phyloP scores from a whole-genome alignment of 148 eudicot genomes.

The Rhododendron kiyosumense region DNA sequence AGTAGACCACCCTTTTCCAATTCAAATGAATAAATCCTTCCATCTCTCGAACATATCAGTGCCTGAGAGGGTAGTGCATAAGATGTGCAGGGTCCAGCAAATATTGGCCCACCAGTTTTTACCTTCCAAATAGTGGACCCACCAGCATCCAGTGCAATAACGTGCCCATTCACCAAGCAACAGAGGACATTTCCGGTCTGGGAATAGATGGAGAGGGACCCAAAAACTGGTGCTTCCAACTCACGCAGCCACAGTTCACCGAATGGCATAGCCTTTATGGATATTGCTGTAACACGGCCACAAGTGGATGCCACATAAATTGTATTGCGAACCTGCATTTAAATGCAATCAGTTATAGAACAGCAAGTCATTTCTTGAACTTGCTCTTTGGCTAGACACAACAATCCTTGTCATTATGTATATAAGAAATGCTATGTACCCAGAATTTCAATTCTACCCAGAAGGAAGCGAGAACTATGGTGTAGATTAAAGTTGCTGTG shows the following conservation, averaged over 20 bases:
- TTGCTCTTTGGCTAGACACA: neutral
- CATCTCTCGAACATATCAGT: conserved; percentile 74
- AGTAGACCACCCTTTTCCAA: conserved; percentile 47
- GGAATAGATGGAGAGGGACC: conserved; percentile 55
- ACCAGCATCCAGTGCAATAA: conserved; percentile 42
- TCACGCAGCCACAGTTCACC: conserved; percentile 58
- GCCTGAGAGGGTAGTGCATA: conserved; percentile 43
- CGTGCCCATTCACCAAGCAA: conserved; percentile 74
- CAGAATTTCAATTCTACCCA: neutral
- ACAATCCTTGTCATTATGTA: neutral
- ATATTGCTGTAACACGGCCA: conserved; percentile 73
- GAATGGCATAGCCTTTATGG: conserved; percentile 43
- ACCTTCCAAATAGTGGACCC: conserved; percentile 69
- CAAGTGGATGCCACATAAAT: conserved; percentile 73
- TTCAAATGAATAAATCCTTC: conserved; percentile 62
- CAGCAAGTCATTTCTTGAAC: neutral
- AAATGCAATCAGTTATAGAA: neutral
- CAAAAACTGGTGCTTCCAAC: conserved; percentile 74
- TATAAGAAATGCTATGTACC: neutral
- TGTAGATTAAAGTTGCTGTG: neutral
- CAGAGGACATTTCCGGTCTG: conserved; percentile 59
- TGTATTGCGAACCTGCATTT: conserved; percentile 30
- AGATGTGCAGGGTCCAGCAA: conserved; percentile 53
- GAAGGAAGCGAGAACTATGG: neutral
- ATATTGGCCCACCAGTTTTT: conserved; percentile 69